Conservation (phyloP, 352 stramenopile species). For the Globisporangium yorkense region DNA sequence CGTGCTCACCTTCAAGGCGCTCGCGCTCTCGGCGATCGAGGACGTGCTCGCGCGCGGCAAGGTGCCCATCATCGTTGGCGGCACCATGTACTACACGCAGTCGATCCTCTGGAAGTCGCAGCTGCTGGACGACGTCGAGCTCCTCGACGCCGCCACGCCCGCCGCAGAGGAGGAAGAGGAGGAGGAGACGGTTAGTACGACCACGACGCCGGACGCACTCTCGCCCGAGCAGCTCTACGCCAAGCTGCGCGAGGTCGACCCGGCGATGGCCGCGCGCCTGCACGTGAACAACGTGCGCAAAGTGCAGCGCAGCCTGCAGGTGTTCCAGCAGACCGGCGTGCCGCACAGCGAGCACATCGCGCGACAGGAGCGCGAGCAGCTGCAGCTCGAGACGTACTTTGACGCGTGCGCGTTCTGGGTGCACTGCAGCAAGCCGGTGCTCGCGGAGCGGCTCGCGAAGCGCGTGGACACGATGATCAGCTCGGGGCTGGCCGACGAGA, state of each 20-base stretch:
- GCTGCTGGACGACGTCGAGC: constrained; percentile 66
- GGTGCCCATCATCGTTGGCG: constrained; percentile 88
- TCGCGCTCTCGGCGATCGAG: constrained; percentile 71
- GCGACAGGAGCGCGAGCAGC: constrained; percentile 40
- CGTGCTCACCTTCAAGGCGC: constrained; percentile 77
- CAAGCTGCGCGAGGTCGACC: constrained; percentile 64
- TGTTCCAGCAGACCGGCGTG: constrained; percentile 77
- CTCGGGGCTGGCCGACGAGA: constrained; percentile 73
- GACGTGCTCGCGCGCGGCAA: constrained; percentile 84
- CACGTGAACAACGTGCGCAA: constrained; percentile 87
- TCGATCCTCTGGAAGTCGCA: constrained; percentile 85
- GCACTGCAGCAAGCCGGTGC: constrained; percentile 56
- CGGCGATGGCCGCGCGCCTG: constrained; percentile 70
- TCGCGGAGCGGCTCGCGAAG: constrained; percentile 57
- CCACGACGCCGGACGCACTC: not conserved
- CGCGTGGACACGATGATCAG: constrained; percentile 81
- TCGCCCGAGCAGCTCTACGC: constrained; percentile 57
- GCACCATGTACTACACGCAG: constrained; percentile 93
- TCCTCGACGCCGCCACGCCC: constrained; percentile 1
- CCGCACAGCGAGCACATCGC: constrained; percentile 66
- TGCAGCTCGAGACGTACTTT: constrained; percentile 57
- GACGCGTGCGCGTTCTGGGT: constrained; percentile 84
- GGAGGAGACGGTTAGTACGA: not conserved
- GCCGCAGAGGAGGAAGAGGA: not conserved
- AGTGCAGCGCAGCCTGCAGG: constrained; percentile 79